Evolutionary conservation across 495 filamentous ascomycete genomes (phyloP).

Genomic region (Opeltia flavorubescens): DNA sequence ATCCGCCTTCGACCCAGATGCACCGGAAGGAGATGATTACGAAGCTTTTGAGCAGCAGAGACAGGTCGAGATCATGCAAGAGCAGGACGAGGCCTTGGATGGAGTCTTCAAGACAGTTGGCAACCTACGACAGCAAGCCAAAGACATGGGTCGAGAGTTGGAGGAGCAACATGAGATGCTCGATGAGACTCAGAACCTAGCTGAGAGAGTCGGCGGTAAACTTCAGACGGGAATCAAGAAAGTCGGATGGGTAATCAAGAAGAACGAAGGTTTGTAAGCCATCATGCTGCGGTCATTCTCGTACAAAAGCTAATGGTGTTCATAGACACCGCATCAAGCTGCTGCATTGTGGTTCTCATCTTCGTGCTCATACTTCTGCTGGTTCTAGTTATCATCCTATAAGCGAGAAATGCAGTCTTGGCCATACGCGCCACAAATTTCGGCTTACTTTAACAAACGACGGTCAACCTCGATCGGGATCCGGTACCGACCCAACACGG

Average conservation of each 20-base stretch:
- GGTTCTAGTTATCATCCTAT: slow-evolving; percentile 51
- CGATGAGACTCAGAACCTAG: slow-evolving; percentile 64
- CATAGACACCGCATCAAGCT: slow-evolving; percentile 75
- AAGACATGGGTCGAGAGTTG: slow-evolving; percentile 87
- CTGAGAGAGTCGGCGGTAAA: slow-evolving; percentile 76
- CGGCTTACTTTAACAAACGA: neutral
- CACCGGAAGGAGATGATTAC: slow-evolving; percentile 43
- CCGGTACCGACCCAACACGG: no score
- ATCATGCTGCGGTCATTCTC: neutral
- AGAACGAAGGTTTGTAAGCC: slow-evolving; percentile 61
- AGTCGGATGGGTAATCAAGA: slow-evolving; percentile 67
- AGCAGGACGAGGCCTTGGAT: slow-evolving; percentile 87
- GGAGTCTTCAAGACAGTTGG: slow-evolving; percentile 87
- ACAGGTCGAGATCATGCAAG: slow-evolving; percentile 81
- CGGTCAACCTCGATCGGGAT: neutral
- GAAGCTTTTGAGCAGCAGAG: slow-evolving; percentile 85
- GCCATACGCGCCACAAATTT: neutral
- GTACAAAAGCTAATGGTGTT: slow-evolving; percentile 20
- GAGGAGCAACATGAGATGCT: slow-evolving; percentile 82
- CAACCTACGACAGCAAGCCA: slow-evolving; percentile 74
- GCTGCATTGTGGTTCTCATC: slow-evolving; percentile 79
- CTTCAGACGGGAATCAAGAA: slow-evolving; percentile 75
- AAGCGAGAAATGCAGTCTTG: slow-evolving; percentile 12
- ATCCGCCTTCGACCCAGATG: slow-evolving; percentile 45
- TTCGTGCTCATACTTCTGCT: slow-evolving; percentile 73